Evolutionary conservation across 1,139 yeast species (phyloP).

Genomic region (Candida freyschussii): DNA sequence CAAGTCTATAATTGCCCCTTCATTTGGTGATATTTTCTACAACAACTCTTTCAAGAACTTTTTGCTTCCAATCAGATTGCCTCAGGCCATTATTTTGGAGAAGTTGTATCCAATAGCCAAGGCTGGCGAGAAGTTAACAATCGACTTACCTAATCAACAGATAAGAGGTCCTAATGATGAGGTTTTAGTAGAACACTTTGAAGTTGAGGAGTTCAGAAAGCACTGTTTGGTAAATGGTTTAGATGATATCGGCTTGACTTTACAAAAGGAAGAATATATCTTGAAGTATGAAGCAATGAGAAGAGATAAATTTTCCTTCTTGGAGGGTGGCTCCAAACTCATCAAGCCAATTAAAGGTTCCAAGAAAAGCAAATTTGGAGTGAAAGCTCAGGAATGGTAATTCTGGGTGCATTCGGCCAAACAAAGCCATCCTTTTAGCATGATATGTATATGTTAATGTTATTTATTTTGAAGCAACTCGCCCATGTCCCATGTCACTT

Average conservation of each 20-base stretch:
- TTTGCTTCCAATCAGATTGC: constrained; percentile 81
- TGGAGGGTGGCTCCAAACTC: constrained; percentile 77
- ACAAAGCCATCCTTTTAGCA: no score
- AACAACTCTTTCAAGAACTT: constrained; percentile 96
- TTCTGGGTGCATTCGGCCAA: no score
- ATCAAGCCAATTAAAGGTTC: constrained; percentile 65
- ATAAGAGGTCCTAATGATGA: constrained; percentile 68
- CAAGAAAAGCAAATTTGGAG: constrained; percentile 65
- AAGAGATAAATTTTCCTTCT: constrained; percentile 77
- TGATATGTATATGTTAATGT: no score
- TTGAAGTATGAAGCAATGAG: constrained; percentile 69
- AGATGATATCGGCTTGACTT: constrained; percentile 93
- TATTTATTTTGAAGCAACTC: no score
- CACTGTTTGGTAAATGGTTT: constrained; percentile 92
- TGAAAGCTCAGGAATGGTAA: constrained; percentile 75
- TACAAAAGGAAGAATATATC: constrained; percentile 81
- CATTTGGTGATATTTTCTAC: constrained; percentile 96
- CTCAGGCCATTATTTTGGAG: constrained; percentile 63
- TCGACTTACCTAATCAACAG: constrained; percentile 84
- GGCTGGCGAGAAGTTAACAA: constrained; percentile 63
- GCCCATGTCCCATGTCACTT: no score
- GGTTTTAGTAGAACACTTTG: constrained; percentile 75
- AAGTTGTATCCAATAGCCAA: constrained; percentile 78
- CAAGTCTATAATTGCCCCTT: constrained; percentile 92
- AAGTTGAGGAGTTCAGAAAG: constrained; percentile 86